Percentiles rank a stretch among this genome's conserved stretches.
Evolutionary conservation across 352 stramenopile genomes (phyloP).

Genomic region (Pythium pyrilobum): DNA sequence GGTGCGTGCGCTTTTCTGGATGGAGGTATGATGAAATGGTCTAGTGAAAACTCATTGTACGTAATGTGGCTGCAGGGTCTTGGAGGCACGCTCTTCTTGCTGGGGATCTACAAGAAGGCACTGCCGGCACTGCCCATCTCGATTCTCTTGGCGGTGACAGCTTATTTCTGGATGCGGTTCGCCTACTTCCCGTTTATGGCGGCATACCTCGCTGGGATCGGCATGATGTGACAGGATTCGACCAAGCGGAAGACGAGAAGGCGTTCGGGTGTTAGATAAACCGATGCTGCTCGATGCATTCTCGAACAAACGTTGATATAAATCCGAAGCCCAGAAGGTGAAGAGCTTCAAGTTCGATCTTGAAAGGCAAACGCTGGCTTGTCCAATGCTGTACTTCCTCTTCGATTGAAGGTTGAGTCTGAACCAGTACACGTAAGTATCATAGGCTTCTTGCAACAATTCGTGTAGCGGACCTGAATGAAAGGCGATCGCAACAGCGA

Average conservation of each 20-base stretch:
- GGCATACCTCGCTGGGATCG: conserved; percentile 31
- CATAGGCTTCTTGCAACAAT: too few species aligned
- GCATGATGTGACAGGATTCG: conserved; percentile 21
- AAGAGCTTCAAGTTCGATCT: conserved; percentile 80
- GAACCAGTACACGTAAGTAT: neutral
- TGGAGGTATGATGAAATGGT: neutral
- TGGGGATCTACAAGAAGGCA: conserved; percentile 94
- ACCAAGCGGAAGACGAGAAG: neutral
- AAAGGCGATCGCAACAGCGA: conserved; percentile 48
- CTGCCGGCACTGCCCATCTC: conserved; percentile 96
- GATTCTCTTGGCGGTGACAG: conserved; percentile 65
- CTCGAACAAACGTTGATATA: conserved; percentile 49
- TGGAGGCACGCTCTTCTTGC: conserved; percentile 92
- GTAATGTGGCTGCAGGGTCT: conserved; percentile 61
- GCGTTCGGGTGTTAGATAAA: conserved; percentile 21
- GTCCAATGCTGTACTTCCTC: conserved; percentile 58
- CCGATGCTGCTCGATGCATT: conserved; percentile 26
- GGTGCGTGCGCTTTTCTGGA: conserved; percentile 25
- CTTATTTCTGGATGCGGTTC: conserved; percentile 80
- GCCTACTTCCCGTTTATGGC: conserved; percentile 67
- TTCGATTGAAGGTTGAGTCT: conserved; percentile 50
- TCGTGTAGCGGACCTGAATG: conserved; percentile 36
- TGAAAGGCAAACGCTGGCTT: conserved; percentile 33
- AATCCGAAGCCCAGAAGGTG: conserved; percentile 76
- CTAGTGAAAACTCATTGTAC: neutral